phyloP scores from a whole-genome alignment of 768 basidiomycete genomes.

The Macrolepiota fuliginosa region DNA sequence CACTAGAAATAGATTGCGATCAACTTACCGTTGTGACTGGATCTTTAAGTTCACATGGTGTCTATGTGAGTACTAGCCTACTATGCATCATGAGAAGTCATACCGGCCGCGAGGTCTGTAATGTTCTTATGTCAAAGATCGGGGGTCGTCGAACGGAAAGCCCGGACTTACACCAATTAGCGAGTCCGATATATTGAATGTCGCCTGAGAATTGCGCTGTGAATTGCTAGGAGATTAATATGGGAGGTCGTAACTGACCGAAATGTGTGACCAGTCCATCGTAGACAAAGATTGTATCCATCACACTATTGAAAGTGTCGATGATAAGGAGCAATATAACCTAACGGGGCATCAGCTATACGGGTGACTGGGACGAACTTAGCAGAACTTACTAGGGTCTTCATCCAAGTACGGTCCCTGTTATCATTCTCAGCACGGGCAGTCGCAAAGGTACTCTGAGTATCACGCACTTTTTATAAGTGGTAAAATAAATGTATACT shows the following conservation, averaged over 20 bases:
- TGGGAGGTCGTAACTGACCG: slow-evolving; percentile 25
- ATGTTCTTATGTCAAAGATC: neutral
- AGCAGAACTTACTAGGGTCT: slow-evolving; percentile 33
- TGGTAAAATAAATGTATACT: slow-evolving; percentile 44
- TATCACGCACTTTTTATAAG: slow-evolving; percentile 27
- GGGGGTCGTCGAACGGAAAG: neutral
- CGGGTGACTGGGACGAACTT: no score
- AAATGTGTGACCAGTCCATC: slow-evolving; percentile 44
- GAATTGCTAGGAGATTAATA: no score
- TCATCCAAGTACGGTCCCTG: slow-evolving; percentile 47
- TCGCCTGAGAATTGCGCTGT: slow-evolving; percentile 14
- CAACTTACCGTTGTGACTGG: slow-evolving; percentile 40
- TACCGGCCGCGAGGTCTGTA: slow-evolving; percentile 14
- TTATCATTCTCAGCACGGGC: neutral
- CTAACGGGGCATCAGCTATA: slow-evolving; percentile 26
- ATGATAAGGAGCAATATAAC: slow-evolving; percentile 34
- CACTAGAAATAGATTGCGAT: neutral
- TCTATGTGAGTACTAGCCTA: no score
- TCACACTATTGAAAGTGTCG: slow-evolving; percentile 46
- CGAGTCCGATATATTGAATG: slow-evolving; percentile 2
- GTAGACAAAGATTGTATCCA: slow-evolving; percentile 44
- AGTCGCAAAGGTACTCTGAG: neutral
- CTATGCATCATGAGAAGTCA: neutral
- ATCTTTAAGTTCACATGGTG: slow-evolving; percentile 24
- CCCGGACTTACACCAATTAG: slow-evolving; percentile 13